Evolutionary conservation across 306 rosid genomes (phyloP).

Genomic region (Inga laurina): DNA sequence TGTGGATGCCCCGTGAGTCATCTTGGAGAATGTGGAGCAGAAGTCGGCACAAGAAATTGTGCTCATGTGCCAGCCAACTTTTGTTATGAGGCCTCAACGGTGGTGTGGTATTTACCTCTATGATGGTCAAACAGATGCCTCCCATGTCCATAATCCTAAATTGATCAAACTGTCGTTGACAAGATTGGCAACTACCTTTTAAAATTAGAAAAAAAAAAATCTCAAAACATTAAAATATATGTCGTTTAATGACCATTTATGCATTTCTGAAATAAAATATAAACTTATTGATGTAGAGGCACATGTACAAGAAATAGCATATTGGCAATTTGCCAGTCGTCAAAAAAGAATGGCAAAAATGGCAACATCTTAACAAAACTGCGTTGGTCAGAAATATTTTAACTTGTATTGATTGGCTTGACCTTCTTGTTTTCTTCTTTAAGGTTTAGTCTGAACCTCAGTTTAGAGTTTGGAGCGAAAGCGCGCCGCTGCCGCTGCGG

Average conservation of each 20-base stretch:
- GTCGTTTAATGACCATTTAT: neutral
- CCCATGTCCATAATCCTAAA: neutral
- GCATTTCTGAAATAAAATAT: neutral
- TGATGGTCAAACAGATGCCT: too few species aligned
- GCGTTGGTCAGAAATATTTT: neutral
- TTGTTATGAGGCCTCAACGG: neutral
- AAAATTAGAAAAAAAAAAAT: neutral
- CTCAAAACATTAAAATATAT: neutral
- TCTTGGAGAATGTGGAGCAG: neutral
- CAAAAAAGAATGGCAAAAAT: neutral
- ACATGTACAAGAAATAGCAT: conserved; percentile 12
- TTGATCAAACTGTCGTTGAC: neutral
- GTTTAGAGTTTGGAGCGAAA: neutral
- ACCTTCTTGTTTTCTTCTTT: neutral
- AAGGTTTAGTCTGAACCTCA: neutral
- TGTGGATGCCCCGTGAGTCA: neutral
- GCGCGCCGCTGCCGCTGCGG: neutral
- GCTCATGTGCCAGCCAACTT: neutral
- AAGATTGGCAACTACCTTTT: neutral
- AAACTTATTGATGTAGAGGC: neutral
- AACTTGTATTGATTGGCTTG: neutral
- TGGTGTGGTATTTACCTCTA: too few species aligned
- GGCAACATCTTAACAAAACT: neutral
- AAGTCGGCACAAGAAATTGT: neutral
- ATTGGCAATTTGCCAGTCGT: conserved; percentile 17